Percentiles rank a stretch among this genome's conserved stretches.
phyloP scores from a whole-genome alignment of 139 green algal genomes.

The Axilococcus clingmanii region DNA sequence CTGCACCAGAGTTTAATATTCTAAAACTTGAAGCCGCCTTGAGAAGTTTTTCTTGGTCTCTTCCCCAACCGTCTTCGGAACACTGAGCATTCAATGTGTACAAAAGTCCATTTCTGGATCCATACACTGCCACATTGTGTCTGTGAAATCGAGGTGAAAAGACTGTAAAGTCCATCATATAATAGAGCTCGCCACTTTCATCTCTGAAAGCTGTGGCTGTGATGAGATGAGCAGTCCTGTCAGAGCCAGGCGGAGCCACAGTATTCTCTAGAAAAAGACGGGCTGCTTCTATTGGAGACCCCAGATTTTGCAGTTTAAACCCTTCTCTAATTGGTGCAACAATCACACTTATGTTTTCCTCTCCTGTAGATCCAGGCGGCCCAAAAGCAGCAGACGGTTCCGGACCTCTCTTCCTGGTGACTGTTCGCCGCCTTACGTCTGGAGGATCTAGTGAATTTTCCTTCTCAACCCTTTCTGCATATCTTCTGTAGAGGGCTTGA shows the following conservation, averaged over 20 bases:
- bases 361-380: slow-evolving; percentile 65
- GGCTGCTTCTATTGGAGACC: slow-evolving; percentile 36
- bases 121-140: slow-evolving; percentile 75
- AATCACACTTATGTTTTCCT: slow-evolving; percentile 86
- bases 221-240: slow-evolving; percentile 43
- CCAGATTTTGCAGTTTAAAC: slow-evolving; percentile 61
- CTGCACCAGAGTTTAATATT: neutral
- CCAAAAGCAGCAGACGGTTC: slow-evolving; percentile 79
- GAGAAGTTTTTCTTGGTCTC: neutral
- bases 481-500: slow-evolving; percentile 58
- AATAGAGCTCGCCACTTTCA: slow-evolving; percentile 44
- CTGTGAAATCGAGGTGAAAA: slow-evolving; percentile 41
- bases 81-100: slow-evolving; percentile 72
- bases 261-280: slow-evolving; percentile 46
- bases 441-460: slow-evolving; percentile 50
- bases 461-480: slow-evolving; percentile 56
- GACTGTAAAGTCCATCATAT: slow-evolving; percentile 73
- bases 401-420: neutral
- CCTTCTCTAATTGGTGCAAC: slow-evolving; percentile 65
- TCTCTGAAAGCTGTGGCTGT: slow-evolving; percentile 17
- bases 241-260: slow-evolving; percentile 32
- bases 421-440: slow-evolving; percentile 4
- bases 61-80: slow-evolving; percentile 37
- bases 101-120: slow-evolving; percentile 38
- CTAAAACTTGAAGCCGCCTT: slow-evolving; percentile 3